phyloP scores from a whole-genome alignment of 768 basidiomycete species.

The Panaeolus cyanescens region DNA sequence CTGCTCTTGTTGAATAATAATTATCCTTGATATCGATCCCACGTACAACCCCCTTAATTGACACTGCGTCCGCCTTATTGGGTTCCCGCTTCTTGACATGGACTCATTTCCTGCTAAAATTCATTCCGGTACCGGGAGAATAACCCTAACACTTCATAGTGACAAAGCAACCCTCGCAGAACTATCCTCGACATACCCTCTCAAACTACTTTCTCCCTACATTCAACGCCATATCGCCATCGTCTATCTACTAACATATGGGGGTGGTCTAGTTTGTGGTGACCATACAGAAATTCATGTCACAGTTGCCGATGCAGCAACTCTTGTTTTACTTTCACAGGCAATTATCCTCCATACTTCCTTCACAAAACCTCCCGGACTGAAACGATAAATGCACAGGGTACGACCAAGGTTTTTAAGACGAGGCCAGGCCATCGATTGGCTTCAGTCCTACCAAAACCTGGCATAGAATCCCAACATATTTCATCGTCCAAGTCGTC shows the following conservation, averaged over 20 bases:
- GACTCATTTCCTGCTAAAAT: slow-evolving; percentile 26
- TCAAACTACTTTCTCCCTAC: slow-evolving; percentile 84
- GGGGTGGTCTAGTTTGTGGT: slow-evolving; percentile 89
- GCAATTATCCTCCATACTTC: slow-evolving; percentile 39
- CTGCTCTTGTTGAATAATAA: slow-evolving; percentile 1
- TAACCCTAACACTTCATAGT: slow-evolving; percentile 55
- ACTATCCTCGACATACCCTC: slow-evolving; percentile 79
- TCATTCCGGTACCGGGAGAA: slow-evolving; percentile 55
- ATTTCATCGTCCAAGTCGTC: not conserved
- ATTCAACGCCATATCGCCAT: slow-evolving; percentile 56
- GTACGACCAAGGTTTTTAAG: slow-evolving; percentile 96
- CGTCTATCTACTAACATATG: slow-evolving; percentile 84
- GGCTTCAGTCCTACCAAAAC: slow-evolving; percentile 37
- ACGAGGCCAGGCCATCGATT: slow-evolving; percentile 61
- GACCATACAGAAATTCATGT: slow-evolving; percentile 71
- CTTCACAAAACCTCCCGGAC: not conserved
- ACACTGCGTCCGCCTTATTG: not conserved
- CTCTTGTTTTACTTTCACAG: slow-evolving; percentile 82
- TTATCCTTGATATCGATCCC: not conserved
- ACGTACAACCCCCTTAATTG: not conserved
- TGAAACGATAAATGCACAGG: slow-evolving; percentile 42
- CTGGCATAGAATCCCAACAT: not conserved
- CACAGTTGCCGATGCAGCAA: slow-evolving; percentile 54
- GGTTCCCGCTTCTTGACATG: slow-evolving; percentile 7
- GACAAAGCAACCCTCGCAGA: slow-evolving; percentile 66